Evolutionary conservation across 169 alveolate genomes (phyloP), one percentile per base, ranked within the genome.

Genomic region (Eimeria brunetti): DNA sequence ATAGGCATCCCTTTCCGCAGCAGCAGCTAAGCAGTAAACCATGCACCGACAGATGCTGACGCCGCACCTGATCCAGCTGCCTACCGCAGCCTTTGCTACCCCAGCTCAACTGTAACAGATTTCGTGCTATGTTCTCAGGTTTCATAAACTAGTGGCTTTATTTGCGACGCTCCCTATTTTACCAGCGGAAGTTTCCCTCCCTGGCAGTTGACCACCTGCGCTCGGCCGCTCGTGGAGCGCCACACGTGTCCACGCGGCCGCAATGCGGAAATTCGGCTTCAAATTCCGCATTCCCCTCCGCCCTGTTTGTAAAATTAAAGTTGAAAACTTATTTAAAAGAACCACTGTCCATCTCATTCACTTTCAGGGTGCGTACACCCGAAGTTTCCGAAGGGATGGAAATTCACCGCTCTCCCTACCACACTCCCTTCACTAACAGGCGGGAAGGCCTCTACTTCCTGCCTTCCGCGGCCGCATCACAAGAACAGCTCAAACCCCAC

Each of bases 11-110:
- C 90, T 8, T 18, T 6, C 53, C 58, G 53, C 90, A 41, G 76
- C 93, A 62, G n/a, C 33, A 62, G 83, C 27, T 11, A 60, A 60
- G 67, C 49, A 86, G 44, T 27, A 86, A 86, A 46, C 93, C 81
- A 44, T 51, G 93, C 78, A 49, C 83, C 83, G 80, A 75, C 81
- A 86, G 78, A 60, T 86, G 93, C 93, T 75, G 83, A 44, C 83
- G 81, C 69, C 93, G 78, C 93, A 86, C 93, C 83, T 86, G 93
- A 86, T 86, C 93, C 81, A 86, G 93, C 93, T 71, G 76, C 93
- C 93, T 51, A 86, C 81, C 36, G 69, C 93, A 60, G 83, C 67
- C 83, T 41, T 62, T 78, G 46, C 88, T 46, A 14, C 46, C n/a
- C 64, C 64, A 78, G 1, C 41, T 44, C 44, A n/a, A 27, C 44